Evolutionary conservation across 139 green algal species (phyloP), one percentile per base, ranked within the genome.

Genomic region (Tetratostichococcus sp.): DNA sequence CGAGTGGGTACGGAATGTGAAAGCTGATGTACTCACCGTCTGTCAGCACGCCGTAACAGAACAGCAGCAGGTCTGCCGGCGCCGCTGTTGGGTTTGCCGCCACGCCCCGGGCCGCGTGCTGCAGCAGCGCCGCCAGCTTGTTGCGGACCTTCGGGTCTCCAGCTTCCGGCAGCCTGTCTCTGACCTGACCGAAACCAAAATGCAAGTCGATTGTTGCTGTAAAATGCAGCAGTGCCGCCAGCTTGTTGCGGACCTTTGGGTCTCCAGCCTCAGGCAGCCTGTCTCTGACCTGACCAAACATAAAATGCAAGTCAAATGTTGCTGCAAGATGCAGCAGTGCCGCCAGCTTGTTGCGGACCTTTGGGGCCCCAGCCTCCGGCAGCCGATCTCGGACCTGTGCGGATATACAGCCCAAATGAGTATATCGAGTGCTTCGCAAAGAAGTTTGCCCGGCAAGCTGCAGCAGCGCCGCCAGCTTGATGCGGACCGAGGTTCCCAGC

Each of bases 321-420:
- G n/a, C n/a, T n/a, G n/a, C n/a, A n/a, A n/a, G n/a, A n/a, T 87
- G 75, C 58, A 98, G 86, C 77, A 97, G 87, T 77, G 79, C 76
- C 31, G 70, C 35, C 50, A 98, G 78, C 82, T 94, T 92, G 35
- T 77, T 74, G 21, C 87, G 85, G 16, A 90, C 71, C 30, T 73
- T 79, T 14, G 92, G 89, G 35, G 66, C 67, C 35, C 67, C 73
- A 8, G 90, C 91, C n/a, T 83, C 65, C 1, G 65, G 72, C 70
- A 96, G 84, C 4, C 84, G 78, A 28, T 68, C 50, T 11, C 71
- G 67, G 34, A 86, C 80, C 74, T 78, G 74, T 34, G 32, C 35
- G 11, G 39, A 6, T 21, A 50, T n/a, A n/a, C n/a, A n/a, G n/a
- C n/a, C n/a, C n/a, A n/a, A n/a, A n/a, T n/a, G n/a, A n/a, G n/a